Base-by-base conservation (phyloP, 1,139 yeast species). In the Chernovozyma aurita region DNA sequence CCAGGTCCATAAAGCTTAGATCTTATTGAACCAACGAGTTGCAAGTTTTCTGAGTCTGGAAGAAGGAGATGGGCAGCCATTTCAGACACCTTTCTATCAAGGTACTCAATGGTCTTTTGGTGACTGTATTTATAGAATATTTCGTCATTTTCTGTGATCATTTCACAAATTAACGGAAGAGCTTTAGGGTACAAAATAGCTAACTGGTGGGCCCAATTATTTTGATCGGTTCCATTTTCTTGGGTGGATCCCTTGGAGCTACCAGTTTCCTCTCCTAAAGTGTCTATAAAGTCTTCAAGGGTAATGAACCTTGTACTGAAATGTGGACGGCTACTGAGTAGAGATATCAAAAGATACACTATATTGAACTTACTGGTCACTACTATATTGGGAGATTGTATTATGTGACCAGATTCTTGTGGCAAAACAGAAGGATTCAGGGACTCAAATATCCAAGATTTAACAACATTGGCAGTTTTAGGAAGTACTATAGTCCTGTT, bases 251-350 rank as follows among this genome's bases (percentile, higher is more conserved):
- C n/a, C n/a, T n/a, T n/a, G n/a, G n/a, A n/a, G n/a, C n/a, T n/a
- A n/a, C n/a, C n/a, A n/a, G n/a, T n/a, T n/a, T n/a, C n/a, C 25
- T 46, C 39, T 4, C 46, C 48, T 24, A 74, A 45, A 14, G 55
- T 52, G 44, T 79, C 85, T 14, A 63, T 45, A 3, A 77, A 46
- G 46, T 78, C 82, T 26, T 77, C 80, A 13, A 63, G 45, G 0
- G 75, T 60, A 21, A 71, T 60, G 43, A 62, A 68, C 7, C 29
- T 8, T 16, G 7, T 14, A 7, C 15, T n/a, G 9, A 26, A 26
- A 8, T 7, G 9, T n/a, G 29, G 13, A 24, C 78, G 57, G 16
- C 55, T 48, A 24, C 47, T 43, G 47, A 76, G 63, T 35, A 63
- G 57, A 3, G 64, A 45, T 11, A 76, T 52, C 37, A 78, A 46